These are phyloP conservation scores for Myxozyma melibiosi DNA, from an alignment of 805 yeast species.

Conservation along the genomic window DNA sequence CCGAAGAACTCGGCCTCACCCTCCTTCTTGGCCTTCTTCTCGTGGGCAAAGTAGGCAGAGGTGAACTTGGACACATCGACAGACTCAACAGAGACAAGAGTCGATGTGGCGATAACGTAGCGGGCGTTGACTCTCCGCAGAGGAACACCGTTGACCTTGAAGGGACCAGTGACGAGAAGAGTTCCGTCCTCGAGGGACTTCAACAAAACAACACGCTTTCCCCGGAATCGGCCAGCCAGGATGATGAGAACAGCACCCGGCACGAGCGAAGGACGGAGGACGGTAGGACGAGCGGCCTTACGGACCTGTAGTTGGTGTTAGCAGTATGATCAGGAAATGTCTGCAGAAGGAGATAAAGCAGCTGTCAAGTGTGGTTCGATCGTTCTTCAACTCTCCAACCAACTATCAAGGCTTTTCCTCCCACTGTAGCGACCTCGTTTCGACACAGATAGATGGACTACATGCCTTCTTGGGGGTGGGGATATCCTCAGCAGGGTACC, in stretches of 20 bases:
- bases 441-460: conserved; percentile 32
- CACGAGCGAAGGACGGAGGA: conserved; percentile 90
- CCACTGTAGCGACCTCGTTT: no score
- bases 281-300: conserved; percentile 90
- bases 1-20: conserved; percentile 93
- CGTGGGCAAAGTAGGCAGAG: conserved; percentile 95
- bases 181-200: conserved; percentile 98
- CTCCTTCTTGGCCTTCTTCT: conserved; percentile 77
- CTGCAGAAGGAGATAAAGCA: not conserved
- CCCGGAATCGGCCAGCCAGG: conserved; percentile 99
- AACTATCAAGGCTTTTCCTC: no score
- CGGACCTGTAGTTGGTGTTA: conserved; percentile 50
- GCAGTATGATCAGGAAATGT: not conserved
- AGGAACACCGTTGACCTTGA: conserved; percentile 99
- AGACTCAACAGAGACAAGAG: conserved; percentile 76
- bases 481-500: conserved; percentile 92
- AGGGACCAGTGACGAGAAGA: conserved; percentile 95
- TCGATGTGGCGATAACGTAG: conserved; percentile 98
- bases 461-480: conserved; percentile 72
- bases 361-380: not conserved
- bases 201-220: conserved; percentile 98
- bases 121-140: conserved; percentile 95
- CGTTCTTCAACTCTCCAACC: not conserved
- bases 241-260: conserved; percentile 98
- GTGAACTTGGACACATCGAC: conserved; percentile 89